These are phyloP conservation scores for Wickerhamiella sergipiensis DNA, from an alignment of 805 yeast species.

Conservation along the genomic window DNA sequence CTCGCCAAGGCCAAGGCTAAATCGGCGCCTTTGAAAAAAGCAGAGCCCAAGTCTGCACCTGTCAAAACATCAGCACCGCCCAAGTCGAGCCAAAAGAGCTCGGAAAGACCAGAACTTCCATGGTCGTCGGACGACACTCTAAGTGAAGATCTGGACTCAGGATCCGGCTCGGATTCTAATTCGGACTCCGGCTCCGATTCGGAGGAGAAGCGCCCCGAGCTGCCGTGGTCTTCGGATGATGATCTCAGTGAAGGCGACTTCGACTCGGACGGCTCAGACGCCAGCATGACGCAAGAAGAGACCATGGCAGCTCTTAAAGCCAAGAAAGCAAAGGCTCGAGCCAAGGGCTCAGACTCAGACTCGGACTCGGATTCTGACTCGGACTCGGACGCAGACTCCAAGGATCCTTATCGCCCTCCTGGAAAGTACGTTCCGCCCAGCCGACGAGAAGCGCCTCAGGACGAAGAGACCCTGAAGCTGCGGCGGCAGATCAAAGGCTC, in stretches of 20 bases:
- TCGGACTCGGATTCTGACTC: constrained; percentile 3
- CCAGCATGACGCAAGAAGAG: constrained; percentile 15
- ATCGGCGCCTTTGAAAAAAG: background rate
- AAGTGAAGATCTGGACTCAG: constrained; percentile 14
- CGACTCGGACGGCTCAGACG: constrained; percentile 14
- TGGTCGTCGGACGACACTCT: constrained; percentile 6
- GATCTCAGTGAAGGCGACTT: constrained; percentile 13
- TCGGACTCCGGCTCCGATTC: background rate
- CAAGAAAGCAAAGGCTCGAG: constrained; percentile 9
- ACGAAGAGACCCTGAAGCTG: constrained; percentile 37
- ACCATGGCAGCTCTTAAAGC: constrained; percentile 18
- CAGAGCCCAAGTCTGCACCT: background rate
- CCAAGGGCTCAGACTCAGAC: background rate
- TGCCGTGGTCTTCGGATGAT: constrained; percentile 6
- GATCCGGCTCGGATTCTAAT: background rate
- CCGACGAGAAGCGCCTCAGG: constrained; percentile 34
- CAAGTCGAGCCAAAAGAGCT: background rate
- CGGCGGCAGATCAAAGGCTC: constrained; percentile 64
- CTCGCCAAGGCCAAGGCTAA: constrained; percentile 11
- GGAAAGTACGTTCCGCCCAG: constrained; percentile 77
- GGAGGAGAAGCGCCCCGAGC: background rate
- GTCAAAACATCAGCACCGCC: background rate
- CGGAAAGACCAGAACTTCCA: constrained; percentile 12
- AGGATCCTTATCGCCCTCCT: constrained; percentile 54
- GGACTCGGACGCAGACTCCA: constrained; percentile 24